Evolutionary conservation across 768 basidiomycete species (phyloP).

Genomic region (Xerocomus brunneocitrinus): DNA sequence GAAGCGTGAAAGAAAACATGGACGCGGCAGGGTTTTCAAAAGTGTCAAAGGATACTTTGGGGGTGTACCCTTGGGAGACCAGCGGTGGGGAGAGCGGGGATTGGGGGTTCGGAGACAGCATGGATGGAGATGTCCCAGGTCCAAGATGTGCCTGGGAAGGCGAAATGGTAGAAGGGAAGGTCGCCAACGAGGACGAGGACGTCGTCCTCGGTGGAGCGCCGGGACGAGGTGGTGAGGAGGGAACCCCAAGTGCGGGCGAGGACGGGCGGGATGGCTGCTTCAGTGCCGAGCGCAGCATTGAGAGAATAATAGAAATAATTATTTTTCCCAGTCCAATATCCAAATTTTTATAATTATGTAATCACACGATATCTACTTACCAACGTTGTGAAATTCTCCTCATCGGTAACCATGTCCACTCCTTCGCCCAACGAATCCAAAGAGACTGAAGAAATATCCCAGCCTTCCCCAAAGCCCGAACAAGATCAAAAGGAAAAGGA

Average conservation of each 20-base stretch:
- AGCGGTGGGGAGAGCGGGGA: slow-evolving; percentile 15
- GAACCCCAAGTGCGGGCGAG: slow-evolving; percentile 9
- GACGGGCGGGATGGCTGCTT: slow-evolving; percentile 38
- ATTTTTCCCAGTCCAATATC: slow-evolving; percentile 1
- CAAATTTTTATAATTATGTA: neutral
- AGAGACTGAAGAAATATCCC: neutral
- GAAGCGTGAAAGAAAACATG: slow-evolving; percentile 87
- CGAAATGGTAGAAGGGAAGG: slow-evolving; percentile 20
- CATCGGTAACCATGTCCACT: slow-evolving; percentile 11
- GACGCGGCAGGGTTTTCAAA: slow-evolving; percentile 76
- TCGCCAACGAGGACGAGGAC: slow-evolving; percentile 15
- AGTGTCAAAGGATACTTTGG: slow-evolving; percentile 76
- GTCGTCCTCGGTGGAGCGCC: slow-evolving; percentile 11
- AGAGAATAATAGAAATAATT: slow-evolving; percentile 5
- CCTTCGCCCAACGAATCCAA: neutral
- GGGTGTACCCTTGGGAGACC: slow-evolving; percentile 33
- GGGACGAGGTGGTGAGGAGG: slow-evolving; percentile 22
- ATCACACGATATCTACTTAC: neutral
- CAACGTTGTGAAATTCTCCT: neutral
- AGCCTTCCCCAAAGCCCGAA: slow-evolving; percentile 1
- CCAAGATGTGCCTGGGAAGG: slow-evolving; percentile 14
- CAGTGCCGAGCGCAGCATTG: slow-evolving; percentile 49
- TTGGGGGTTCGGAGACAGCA: slow-evolving; percentile 15
- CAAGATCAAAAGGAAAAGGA: slow-evolving; percentile 5
- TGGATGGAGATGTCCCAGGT: slow-evolving; percentile 10